Conservation (phyloP, 305 asterid species). For the Solanum aculeatissimum region DNA sequence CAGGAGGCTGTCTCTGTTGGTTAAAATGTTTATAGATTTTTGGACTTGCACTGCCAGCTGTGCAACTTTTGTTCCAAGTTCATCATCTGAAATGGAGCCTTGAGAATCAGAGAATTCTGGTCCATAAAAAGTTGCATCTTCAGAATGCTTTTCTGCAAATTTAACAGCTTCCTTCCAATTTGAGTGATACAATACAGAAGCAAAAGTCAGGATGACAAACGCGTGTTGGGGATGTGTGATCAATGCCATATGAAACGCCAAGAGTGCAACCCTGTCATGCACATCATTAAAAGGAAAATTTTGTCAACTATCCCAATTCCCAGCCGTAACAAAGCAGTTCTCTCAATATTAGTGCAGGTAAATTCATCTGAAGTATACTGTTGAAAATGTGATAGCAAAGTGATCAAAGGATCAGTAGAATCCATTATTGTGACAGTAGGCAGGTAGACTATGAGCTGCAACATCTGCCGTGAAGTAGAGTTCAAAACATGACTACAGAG, state of each 20-base stretch:
- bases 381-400: background rate
- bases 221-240: constrained; percentile 47
- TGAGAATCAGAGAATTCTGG: constrained; percentile 51
- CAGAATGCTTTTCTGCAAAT: constrained; percentile 53
- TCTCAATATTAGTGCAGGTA: background rate
- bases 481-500: background rate
- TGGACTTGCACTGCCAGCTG: constrained; percentile 38
- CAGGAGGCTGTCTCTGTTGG: constrained; percentile 29
- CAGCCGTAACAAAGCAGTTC: background rate
- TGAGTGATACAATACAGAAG: constrained; percentile 60
- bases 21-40: constrained; percentile 38
- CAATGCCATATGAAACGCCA: constrained; percentile 65
- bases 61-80: constrained; percentile 42
- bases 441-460: background rate
- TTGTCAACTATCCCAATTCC: background rate
- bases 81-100: constrained; percentile 39
- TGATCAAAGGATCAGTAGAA: background rate
- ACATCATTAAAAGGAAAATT: background rate
- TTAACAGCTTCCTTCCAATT: constrained; percentile 49
- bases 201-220: constrained; percentile 63
- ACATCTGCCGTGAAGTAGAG: background rate
- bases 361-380: background rate
- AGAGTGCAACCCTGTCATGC: constrained; percentile 63
- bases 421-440: background rate
- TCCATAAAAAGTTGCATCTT: constrained; percentile 16